A percentile compares a stretch with the other conserved stretches of the same genome.
phyloP scores from a whole-genome alignment of 1,284 basidiomycete species.

The Thelephora terrestris region DNA sequence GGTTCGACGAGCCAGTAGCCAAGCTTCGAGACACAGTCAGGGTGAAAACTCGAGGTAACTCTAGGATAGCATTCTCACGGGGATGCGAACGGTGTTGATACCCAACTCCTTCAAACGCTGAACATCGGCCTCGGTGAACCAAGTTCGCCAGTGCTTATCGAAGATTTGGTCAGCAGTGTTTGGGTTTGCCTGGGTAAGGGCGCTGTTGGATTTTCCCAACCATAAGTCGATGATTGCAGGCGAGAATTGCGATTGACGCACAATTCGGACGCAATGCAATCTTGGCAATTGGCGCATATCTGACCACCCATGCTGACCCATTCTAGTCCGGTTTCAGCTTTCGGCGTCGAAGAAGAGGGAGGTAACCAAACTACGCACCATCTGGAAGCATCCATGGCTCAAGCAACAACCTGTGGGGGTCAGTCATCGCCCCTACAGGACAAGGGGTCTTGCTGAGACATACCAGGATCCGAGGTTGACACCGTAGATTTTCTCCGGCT shows the following conservation, averaged over 20 bases:
- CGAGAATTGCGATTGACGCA: constrained; percentile 18
- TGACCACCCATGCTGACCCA: constrained; percentile 61
- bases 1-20: constrained; percentile 75
- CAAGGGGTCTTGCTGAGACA: constrained; percentile 12
- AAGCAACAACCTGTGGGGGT: constrained; percentile 36
- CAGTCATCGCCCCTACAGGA: background rate
- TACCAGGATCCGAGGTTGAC: constrained; percentile 57
- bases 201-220: constrained; percentile 24
- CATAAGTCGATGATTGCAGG: background rate
- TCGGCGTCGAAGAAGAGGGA: background rate
- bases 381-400: constrained; percentile 65
- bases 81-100: constrained; percentile 68
- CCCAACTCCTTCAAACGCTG: constrained; percentile 37
- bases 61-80: constrained; percentile 34
- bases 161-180: constrained; percentile 49
- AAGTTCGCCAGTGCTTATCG: constrained; percentile 57
- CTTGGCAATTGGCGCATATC: constrained; percentile 38
- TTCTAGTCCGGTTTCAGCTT: constrained; percentile 24
- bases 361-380: constrained; percentile 22
- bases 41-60: background rate
- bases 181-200: constrained; percentile 48
- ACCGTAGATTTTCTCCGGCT: constrained; percentile 48
- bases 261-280: constrained; percentile 54
- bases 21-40: constrained; percentile 31
- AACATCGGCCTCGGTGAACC: constrained; percentile 62